A percentile compares a stretch with the other conserved stretches of the same genome.
Conservation (phyloP, 495 filamentous ascomycete species). For the Physcia stellaris region DNA sequence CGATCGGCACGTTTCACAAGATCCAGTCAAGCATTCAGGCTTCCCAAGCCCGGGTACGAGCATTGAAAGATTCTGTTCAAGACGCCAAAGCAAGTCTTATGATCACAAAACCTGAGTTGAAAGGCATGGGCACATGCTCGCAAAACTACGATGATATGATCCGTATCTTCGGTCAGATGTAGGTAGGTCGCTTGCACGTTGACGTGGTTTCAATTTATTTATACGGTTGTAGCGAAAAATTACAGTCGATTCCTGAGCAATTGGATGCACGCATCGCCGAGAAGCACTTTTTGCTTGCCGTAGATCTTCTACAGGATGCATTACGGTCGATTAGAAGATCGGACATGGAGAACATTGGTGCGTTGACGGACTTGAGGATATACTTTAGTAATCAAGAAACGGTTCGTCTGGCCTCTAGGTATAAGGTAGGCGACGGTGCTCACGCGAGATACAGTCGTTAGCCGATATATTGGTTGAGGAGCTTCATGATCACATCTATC, state of each 20-base stretch:
- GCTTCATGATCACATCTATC: slow-evolving; percentile 89
- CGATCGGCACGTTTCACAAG: slow-evolving; percentile 96
- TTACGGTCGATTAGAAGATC: slow-evolving; percentile 68
- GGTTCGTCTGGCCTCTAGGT: slow-evolving; percentile 15
- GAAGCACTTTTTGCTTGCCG: slow-evolving; percentile 85
- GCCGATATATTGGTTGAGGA: slow-evolving; percentile 95
- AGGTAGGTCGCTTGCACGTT: too few relatives aligned
- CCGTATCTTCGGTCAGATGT: slow-evolving; percentile 65
- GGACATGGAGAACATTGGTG: slow-evolving; percentile 84
- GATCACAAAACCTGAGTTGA: slow-evolving; percentile 80
- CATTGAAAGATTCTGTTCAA: slow-evolving; percentile 68
- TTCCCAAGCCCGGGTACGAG: slow-evolving; percentile 73
- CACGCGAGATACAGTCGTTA: slow-evolving; percentile 36
- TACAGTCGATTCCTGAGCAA: slow-evolving; percentile 83
- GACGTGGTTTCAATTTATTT: too few relatives aligned
- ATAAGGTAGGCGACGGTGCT: not conserved
- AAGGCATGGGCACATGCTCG: slow-evolving; percentile 69
- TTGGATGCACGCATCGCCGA: slow-evolving; percentile 89
- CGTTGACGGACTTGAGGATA: slow-evolving; percentile 67
- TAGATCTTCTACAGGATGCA: slow-evolving; percentile 81
- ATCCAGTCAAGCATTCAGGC: slow-evolving; percentile 86
- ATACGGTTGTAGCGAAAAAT: slow-evolving; percentile 49
- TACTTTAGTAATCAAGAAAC: slow-evolving; percentile 90
- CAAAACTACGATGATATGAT: slow-evolving; percentile 87
- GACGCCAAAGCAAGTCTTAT: slow-evolving; percentile 70